A percentile compares a stretch with the other conserved stretches of the same genome.
phyloP scores from a whole-genome alignment of 306 rosid species.

The Medicago lupulina region DNA sequence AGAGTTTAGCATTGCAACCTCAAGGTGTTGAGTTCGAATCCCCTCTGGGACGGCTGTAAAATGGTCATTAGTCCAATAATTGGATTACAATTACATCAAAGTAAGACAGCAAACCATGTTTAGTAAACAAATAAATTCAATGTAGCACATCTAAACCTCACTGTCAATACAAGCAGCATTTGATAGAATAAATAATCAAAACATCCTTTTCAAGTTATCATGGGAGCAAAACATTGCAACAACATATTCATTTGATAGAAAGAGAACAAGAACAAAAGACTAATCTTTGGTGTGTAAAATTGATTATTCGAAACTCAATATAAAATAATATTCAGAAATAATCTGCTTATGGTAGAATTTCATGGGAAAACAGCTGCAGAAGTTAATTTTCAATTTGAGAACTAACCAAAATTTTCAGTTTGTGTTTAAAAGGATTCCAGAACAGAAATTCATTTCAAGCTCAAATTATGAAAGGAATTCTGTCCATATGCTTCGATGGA shows the following conservation, averaged over 20 bases:
- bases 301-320: slow-evolving; percentile 35
- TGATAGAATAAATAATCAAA: neutral
- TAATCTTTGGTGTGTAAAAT: slow-evolving; percentile 32
- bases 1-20: no score
- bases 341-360: slow-evolving; percentile 10
- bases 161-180: neutral
- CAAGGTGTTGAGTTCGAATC: no score
- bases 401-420: slow-evolving; percentile 40
- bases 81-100: no score
- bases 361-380: slow-evolving; percentile 29
- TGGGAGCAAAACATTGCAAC: neutral
- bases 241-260: slow-evolving; percentile 9
- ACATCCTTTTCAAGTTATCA: slow-evolving; percentile 11
- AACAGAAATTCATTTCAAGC: neutral
- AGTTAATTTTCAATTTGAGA: neutral
- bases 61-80: no score
- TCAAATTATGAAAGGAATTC: no score
- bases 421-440: slow-evolving; percentile 31
- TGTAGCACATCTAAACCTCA: neutral
- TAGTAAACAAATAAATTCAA: neutral
- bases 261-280: slow-evolving; percentile 7
- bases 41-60: no score
- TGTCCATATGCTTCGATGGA: neutral
- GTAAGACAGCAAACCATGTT: neutral
- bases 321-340: slow-evolving; percentile 32